phyloP scores from a whole-genome alignment of 352 stramenopile species.

The Thraustochytrium sp. region DNA sequence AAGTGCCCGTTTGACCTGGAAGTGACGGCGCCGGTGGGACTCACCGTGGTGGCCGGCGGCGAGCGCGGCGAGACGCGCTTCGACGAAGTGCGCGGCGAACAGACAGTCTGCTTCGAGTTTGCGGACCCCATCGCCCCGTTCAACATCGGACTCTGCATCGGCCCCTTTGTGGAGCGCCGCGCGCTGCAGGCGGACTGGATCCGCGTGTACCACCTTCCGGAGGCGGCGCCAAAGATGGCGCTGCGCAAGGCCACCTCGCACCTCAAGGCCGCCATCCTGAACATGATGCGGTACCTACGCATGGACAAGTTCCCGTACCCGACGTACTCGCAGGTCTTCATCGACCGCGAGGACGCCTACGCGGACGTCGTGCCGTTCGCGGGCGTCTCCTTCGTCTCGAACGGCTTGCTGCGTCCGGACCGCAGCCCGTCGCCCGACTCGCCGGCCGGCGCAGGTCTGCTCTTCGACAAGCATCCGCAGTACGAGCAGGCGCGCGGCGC shows the following conservation, averaged over 20 bases:
- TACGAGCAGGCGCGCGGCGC: slow-evolving; percentile 8
- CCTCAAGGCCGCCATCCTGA: background rate
- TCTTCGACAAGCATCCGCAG: slow-evolving; percentile 32
- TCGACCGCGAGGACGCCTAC: background rate
- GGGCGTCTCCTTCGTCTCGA: slow-evolving; percentile 8
- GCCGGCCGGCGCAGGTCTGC: background rate
- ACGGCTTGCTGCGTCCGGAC: background rate
- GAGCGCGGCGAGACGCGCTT: background rate
- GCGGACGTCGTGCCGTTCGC: background rate
- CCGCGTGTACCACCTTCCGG: slow-evolving; percentile 2
- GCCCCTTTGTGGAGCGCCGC: slow-evolving; percentile 17
- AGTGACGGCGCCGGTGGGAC: background rate
- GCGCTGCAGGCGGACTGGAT: background rate
- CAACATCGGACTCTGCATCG: slow-evolving; percentile 41
- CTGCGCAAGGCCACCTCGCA: slow-evolving; percentile 18
- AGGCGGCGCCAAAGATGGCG: background rate
- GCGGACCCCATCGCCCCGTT: slow-evolving; percentile 19
- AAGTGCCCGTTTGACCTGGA: slow-evolving; percentile 20
- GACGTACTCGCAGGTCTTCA: slow-evolving; percentile 32
- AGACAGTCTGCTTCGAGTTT: background rate
- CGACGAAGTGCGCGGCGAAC: background rate
- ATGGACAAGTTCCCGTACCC: slow-evolving; percentile 20
- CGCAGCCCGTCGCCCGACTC: background rate
- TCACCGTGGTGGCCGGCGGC: slow-evolving; percentile 8
- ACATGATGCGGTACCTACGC: slow-evolving; percentile 1